These are phyloP conservation scores for Hygrocybe punicea DNA, from an alignment of 768 basidiomycete genomes.

Conservation along the genomic window DNA sequence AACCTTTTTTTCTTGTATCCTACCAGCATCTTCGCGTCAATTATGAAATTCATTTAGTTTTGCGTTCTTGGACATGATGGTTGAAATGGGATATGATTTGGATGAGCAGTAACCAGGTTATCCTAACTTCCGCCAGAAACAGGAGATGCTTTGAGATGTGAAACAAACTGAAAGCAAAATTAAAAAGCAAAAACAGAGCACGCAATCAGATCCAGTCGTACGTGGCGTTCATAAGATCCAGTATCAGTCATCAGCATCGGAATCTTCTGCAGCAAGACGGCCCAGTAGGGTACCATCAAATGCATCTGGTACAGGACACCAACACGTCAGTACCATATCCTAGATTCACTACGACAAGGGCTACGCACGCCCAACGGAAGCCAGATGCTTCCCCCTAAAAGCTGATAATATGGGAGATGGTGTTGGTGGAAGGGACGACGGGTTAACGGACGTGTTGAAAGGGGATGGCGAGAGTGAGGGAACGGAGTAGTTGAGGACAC, in stretches of 20 bases:
- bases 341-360: background rate
- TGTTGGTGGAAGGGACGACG: conserved; percentile 3
- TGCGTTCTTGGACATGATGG: too few species aligned
- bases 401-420: conserved; percentile 13
- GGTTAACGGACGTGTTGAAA: background rate
- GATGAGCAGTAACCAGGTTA: too few species aligned
- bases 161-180: background rate
- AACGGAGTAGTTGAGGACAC: conserved; percentile 3
- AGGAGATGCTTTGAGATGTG: too few species aligned
- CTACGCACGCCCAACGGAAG: conserved; percentile 4
- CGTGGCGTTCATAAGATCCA: background rate
- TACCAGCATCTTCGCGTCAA: too few species aligned
- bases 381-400: conserved; percentile 9
- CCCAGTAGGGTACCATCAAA: background rate
- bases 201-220: too few species aligned
- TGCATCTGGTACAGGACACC: background rate
- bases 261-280: conserved; percentile 3
- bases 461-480: background rate
- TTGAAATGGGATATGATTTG: too few species aligned
- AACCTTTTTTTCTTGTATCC: too few species aligned
- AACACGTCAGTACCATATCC: background rate
- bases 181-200: too few species aligned
- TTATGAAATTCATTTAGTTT: too few species aligned
- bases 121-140: too few species aligned
- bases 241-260: background rate